These are phyloP conservation scores for Nectriaceae sp. DNA, from an alignment of 2,329 filamentous ascomycete genomes.

Conservation along the genomic window DNA sequence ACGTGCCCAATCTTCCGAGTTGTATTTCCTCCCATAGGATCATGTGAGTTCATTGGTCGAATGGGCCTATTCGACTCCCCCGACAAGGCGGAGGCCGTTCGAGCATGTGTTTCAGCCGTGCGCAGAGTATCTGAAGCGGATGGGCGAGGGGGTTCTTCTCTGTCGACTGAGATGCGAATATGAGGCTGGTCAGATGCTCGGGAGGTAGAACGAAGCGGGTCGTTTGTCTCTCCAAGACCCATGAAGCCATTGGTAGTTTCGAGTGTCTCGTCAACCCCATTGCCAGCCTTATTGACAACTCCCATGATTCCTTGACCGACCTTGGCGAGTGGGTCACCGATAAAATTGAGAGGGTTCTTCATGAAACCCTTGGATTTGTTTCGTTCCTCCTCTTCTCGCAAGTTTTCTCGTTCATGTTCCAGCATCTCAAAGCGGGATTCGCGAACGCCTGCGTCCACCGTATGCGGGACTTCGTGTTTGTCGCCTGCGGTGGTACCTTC, in stretches of 20 bases:
- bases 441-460: conserved; percentile 46
- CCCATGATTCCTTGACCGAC: conserved; percentile 52
- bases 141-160: conserved; percentile 24
- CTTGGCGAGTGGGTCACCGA: conserved; percentile 44
- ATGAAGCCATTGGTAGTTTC: conserved; percentile 59
- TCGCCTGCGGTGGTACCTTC: conserved; percentile 55
- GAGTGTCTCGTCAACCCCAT: conserved; percentile 53
- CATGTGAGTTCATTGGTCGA: conserved; percentile 7
- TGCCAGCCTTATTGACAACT: conserved; percentile 45
- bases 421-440: conserved; percentile 34
- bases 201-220: conserved; percentile 6
- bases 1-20: conserved; percentile 52
- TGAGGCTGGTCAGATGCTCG: conserved; percentile 27
- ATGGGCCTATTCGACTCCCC: conserved; percentile 38
- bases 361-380: conserved; percentile 25
- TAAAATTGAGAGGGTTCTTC: conserved; percentile 25
- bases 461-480: conserved; percentile 55
- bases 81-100: conserved; percentile 40
- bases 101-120: conserved; percentile 36
- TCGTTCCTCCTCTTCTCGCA: conserved; percentile 27
- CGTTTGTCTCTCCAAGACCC: conserved; percentile 14
- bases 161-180: conserved; percentile 35
- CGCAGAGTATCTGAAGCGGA: conserved; percentile 33
- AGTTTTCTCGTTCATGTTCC: conserved; percentile 8
- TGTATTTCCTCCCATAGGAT: conserved; percentile 44